Conservation (phyloP, 805 yeast species). For the Saccharomyces jurei region DNA sequence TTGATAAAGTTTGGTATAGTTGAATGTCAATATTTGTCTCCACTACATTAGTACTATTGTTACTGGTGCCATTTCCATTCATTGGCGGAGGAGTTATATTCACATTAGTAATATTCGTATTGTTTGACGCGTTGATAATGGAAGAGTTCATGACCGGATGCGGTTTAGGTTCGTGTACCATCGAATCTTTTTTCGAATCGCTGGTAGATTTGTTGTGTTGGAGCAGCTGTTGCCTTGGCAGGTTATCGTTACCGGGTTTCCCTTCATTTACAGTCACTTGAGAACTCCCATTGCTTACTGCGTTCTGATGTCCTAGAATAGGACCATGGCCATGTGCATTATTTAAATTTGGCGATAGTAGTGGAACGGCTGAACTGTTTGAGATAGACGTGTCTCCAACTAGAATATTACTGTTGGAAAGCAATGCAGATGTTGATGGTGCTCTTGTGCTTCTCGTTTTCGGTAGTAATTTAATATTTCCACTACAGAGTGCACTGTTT, state of each 20-base stretch:
- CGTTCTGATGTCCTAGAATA: background rate
- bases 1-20: slow-evolving; percentile 53
- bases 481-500: background rate
- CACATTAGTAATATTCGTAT: background rate
- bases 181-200: background rate
- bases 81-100: background rate
- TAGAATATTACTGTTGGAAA: background rate
- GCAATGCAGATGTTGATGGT: background rate
- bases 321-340: background rate
- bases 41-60: slow-evolving; percentile 12
- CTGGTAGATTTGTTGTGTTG: background rate
- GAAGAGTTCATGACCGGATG: background rate
- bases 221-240: background rate
- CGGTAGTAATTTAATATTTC: background rate
- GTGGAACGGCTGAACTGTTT: background rate
- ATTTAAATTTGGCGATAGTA: background rate
- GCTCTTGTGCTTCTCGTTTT: background rate
- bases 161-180: background rate
- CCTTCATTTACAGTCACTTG: background rate
- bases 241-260: background rate
- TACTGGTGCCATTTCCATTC: background rate
- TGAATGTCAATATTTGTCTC: slow-evolving; percentile 55
- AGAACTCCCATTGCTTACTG: background rate
- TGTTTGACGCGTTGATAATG: background rate
- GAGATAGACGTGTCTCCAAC: background rate